phyloP scores from a whole-genome alignment of 768 basidiomycete genomes.

The Agaricus subrufescens region DNA sequence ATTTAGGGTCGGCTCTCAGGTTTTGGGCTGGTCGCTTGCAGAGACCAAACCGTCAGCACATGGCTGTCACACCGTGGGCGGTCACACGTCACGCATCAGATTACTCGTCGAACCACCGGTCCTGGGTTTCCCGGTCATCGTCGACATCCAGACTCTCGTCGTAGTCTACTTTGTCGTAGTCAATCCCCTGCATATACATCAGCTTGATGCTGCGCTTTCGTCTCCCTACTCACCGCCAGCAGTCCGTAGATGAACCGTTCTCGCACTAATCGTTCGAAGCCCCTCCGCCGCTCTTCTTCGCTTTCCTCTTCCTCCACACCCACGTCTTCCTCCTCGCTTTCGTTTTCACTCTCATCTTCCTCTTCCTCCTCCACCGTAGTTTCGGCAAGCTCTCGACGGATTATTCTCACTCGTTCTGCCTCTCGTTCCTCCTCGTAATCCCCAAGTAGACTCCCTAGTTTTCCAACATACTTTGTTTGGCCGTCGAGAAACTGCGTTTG shows the following conservation, averaged over 20 bases:
- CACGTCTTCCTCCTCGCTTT: conserved; percentile 13
- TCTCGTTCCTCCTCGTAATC: conserved; percentile 78
- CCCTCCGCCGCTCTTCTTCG: conserved; percentile 41
- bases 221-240: conserved; percentile 50
- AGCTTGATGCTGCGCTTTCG: background rate
- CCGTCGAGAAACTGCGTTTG: conserved; percentile 57
- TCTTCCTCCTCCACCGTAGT: conserved; percentile 64
- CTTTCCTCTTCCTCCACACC: conserved; percentile 29
- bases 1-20: conserved; percentile 41
- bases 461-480: conserved; percentile 57
- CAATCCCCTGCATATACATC: conserved; percentile 42
- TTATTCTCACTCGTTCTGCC: conserved; percentile 49
- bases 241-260: conserved; percentile 75
- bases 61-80: conserved; percentile 8
- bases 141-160: conserved; percentile 61
- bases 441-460: conserved; percentile 59
- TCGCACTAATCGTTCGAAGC: conserved; percentile 57
- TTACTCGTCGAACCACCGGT: conserved; percentile 65
- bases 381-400: conserved; percentile 33
- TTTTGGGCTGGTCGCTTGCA: conserved; percentile 2
- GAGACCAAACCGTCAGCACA: conserved; percentile 7
- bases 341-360: conserved; percentile 45
- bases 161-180: conserved; percentile 76
- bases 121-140: conserved; percentile 57
- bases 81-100: background rate